Percentiles rank a stretch among this genome's conserved stretches.
Conservation (phyloP, 805 yeast species). For the Wickerhamomyces canadensis region DNA sequence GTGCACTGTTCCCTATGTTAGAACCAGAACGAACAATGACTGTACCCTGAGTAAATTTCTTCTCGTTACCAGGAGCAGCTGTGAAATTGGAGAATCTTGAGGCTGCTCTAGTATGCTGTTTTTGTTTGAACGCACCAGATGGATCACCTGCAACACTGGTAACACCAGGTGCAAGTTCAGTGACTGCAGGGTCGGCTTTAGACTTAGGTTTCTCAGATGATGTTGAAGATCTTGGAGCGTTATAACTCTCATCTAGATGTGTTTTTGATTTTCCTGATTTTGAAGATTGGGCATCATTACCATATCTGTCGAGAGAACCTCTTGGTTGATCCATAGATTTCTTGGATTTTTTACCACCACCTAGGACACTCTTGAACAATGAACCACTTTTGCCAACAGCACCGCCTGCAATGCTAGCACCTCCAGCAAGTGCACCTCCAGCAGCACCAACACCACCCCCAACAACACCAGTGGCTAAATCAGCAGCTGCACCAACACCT, state of each 20-base stretch:
- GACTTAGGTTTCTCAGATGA: no score
- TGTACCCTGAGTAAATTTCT: constrained; percentile 36
- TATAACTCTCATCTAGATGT: constrained; percentile 4
- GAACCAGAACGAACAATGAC: constrained; percentile 44
- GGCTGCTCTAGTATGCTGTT: no score
- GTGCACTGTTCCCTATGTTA: constrained; percentile 37
- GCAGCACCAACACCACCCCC: constrained; percentile 34
- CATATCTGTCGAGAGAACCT: constrained; percentile 9
- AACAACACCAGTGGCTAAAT: constrained; percentile 36
- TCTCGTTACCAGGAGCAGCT: constrained; percentile 11
- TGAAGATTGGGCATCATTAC: constrained; percentile 31
- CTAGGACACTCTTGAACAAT: constrained; percentile 29
- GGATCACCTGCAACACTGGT: constrained; percentile 6
- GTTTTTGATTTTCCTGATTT: constrained; percentile 27
- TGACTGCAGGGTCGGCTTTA: constrained; percentile 5
- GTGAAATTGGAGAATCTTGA: constrained; percentile 20
- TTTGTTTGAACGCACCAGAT: no score
- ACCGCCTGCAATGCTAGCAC: constrained; percentile 40
- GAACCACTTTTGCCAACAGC: constrained; percentile 47
- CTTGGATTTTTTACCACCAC: constrained; percentile 25
- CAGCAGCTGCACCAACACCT: constrained; percentile 37
- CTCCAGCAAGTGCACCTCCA: constrained; percentile 38
- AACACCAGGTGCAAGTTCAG: constrained; percentile 4
- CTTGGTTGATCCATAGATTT: constrained; percentile 11
- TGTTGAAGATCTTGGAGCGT: neutral